Evolutionary conservation across 1,139 yeast genomes (phyloP).

Genomic region (Debaryomycetaceae sp.): DNA sequence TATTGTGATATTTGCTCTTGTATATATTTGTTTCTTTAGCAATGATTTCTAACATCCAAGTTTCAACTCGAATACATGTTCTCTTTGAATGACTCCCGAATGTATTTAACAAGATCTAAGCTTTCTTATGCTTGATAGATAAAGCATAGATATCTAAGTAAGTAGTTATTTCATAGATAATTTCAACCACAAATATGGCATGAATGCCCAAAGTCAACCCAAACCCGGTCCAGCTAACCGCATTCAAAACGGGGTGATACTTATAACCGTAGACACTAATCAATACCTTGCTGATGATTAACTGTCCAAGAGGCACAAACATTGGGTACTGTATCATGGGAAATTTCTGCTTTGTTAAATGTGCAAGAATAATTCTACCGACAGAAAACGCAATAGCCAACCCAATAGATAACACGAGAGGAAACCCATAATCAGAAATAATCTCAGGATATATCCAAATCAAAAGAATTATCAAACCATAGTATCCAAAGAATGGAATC

Average conservation of each 20-base stretch:
- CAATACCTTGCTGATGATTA: slow-evolving; percentile 40
- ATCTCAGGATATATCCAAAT: slow-evolving; percentile 50
- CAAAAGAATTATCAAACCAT: slow-evolving; percentile 49
- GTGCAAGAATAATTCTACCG: slow-evolving; percentile 87
- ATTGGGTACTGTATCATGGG: slow-evolving; percentile 72
- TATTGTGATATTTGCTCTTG: slow-evolving; percentile 9
- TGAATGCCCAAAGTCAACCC: slow-evolving; percentile 79
- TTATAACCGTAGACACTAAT: slow-evolving; percentile 38
- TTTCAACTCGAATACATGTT: slow-evolving; percentile 1
- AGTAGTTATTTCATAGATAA: slow-evolving; percentile 77
- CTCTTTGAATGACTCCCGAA: neutral
- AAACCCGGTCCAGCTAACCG: slow-evolving; percentile 66
- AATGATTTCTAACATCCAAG: slow-evolving; percentile 5
- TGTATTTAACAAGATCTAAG: slow-evolving; percentile 12
- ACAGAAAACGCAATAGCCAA: slow-evolving; percentile 77
- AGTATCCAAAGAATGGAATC: slow-evolving; percentile 68
- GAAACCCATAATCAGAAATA: slow-evolving; percentile 46
- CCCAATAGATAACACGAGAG: slow-evolving; percentile 69
- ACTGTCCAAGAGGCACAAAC: slow-evolving; percentile 61
- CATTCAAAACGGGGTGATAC: slow-evolving; percentile 35
- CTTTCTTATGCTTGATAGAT: slow-evolving; percentile 76
- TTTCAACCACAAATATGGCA: slow-evolving; percentile 74
- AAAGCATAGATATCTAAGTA: slow-evolving; percentile 85
- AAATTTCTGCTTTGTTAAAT: slow-evolving; percentile 74
- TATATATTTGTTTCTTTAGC: slow-evolving; percentile 11